A percentile compares a stretch with the other conserved stretches of the same genome.
Conservation (phyloP, 2,329 filamentous ascomycete species). For the Talaromyces sp. region DNA sequence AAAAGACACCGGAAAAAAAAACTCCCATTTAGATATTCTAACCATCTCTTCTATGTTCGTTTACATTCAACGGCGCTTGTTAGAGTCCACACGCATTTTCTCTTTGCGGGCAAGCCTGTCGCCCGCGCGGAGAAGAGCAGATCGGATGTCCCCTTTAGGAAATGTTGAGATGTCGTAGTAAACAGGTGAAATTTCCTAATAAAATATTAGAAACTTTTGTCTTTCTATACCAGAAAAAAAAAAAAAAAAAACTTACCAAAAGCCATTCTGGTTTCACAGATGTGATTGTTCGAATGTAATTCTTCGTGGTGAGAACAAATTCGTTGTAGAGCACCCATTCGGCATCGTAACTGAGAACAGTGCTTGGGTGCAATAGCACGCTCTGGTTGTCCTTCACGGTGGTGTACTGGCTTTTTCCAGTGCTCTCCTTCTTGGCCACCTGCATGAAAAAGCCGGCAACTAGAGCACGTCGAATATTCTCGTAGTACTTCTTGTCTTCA, state of each 20-base stretch:
- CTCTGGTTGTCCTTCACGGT: conserved; percentile 96
- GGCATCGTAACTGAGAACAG: conserved; percentile 77
- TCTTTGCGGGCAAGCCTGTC: conserved; percentile 53
- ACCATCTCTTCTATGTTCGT: neutral
- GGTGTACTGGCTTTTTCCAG: conserved; percentile 76
- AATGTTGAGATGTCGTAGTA: conserved; percentile 88
- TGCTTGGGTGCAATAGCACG: conserved; percentile 88
- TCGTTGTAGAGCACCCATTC: conserved; percentile 99
- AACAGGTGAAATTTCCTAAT: conserved; percentile 79
- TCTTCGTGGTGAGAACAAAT: conserved; percentile 95
- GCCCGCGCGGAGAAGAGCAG: conserved; percentile 49
- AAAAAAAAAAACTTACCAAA: conserved; percentile 54
- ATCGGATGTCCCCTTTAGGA: conserved; percentile 78
- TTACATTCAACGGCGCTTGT: conserved; percentile 24
- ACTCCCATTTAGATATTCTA: neutral
- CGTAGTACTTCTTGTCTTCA: conserved; percentile 95
- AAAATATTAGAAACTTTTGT: conserved; percentile 3
- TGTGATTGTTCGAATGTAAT: conserved; percentile 93
- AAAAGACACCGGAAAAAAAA: neutral
- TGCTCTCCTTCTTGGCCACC: conserved; percentile 85
- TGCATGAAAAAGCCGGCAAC: conserved; percentile 99
- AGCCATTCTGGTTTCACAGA: conserved; percentile 92
- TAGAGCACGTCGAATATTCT: conserved; percentile 88
- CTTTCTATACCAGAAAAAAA: neutral
- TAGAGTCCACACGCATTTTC: conserved; percentile 37